phyloP scores from a whole-genome alignment of 345 rosid genomes.

The Lepidium africanum region DNA sequence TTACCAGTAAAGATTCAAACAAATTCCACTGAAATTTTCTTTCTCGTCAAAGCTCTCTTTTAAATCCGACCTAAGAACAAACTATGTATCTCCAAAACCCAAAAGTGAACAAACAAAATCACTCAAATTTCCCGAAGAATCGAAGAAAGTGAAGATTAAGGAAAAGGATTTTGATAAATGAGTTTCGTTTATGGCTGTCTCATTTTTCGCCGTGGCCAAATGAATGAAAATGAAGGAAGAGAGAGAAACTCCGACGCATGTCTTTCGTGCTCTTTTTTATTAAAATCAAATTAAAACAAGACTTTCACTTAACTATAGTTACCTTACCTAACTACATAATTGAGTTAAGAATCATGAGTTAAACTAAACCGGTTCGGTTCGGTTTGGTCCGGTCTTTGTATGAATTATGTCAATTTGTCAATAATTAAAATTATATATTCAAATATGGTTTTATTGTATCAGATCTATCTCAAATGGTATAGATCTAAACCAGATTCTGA shows the following conservation, averaged over 20 bases:
- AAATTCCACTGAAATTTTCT: neutral
- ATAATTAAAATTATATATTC: neutral
- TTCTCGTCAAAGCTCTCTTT: neutral
- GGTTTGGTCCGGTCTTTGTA: neutral
- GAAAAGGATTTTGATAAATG: neutral
- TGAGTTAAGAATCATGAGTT: neutral
- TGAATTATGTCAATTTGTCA: neutral
- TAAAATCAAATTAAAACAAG: neutral
- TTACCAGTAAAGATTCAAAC: neutral
- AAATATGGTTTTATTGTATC: neutral
- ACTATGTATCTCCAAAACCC: neutral
- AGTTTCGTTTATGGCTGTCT: neutral
- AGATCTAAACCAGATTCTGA: constrained; percentile 11
- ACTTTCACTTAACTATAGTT: constrained; percentile 18
- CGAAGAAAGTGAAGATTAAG: neutral
- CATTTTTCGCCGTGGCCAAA: constrained; percentile 24
- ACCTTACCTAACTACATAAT: neutral
- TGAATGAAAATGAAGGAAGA: constrained; percentile 21
- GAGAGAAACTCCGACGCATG: constrained; percentile 32
- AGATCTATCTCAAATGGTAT: constrained; percentile 20
- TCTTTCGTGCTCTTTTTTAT: constrained; percentile 27
- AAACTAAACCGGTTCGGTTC: constrained; percentile 1
- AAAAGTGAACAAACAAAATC: neutral
- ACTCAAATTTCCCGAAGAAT: neutral
- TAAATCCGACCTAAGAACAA: neutral